phyloP scores from a whole-genome alignment of 2,329 filamentous ascomycete genomes.

The Xylaria sp. region DNA sequence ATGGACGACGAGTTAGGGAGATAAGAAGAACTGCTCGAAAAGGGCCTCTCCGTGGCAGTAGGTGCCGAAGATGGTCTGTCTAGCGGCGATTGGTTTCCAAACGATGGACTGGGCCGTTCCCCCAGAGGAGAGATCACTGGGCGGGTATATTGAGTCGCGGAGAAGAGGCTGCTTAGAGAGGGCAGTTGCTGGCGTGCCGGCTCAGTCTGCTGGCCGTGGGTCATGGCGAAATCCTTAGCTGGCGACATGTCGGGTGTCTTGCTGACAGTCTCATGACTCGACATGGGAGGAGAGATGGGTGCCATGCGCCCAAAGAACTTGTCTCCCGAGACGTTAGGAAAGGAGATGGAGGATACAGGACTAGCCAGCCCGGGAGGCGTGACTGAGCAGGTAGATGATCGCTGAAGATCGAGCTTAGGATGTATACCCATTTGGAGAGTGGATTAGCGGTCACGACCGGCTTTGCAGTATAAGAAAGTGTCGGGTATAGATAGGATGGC shows the following conservation, averaged over 20 bases:
- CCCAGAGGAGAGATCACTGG: constrained; percentile 42
- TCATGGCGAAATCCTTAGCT: constrained; percentile 37
- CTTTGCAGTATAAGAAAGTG: constrained; percentile 23
- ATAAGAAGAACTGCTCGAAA: constrained; percentile 40
- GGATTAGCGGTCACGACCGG: constrained; percentile 17
- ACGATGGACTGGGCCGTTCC: constrained; percentile 41
- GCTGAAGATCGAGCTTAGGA: constrained; percentile 46
- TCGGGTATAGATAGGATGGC: not conserved
- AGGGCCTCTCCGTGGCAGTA: constrained; percentile 34
- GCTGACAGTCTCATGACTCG: constrained; percentile 47
- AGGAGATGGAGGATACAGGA: constrained; percentile 45
- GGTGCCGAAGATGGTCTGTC: constrained; percentile 42
- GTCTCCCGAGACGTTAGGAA: constrained; percentile 43
- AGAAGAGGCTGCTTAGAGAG: constrained; percentile 53
- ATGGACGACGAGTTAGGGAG: constrained; percentile 39
- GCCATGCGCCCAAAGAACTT: constrained; percentile 40
- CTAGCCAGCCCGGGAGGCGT: constrained; percentile 50
- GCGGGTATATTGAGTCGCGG: constrained; percentile 41
- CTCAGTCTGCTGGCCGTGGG: constrained; percentile 29
- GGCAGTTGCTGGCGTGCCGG: constrained; percentile 46
- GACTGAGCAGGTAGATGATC: constrained; percentile 46
- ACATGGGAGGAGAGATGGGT: constrained; percentile 52
- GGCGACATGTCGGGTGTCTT: constrained; percentile 41
- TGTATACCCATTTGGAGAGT: constrained; percentile 50
- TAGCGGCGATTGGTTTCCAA: constrained; percentile 40